phyloP scores from a whole-genome alignment of 2,329 filamentous ascomycete species.

The Thyridium curvatum region DNA sequence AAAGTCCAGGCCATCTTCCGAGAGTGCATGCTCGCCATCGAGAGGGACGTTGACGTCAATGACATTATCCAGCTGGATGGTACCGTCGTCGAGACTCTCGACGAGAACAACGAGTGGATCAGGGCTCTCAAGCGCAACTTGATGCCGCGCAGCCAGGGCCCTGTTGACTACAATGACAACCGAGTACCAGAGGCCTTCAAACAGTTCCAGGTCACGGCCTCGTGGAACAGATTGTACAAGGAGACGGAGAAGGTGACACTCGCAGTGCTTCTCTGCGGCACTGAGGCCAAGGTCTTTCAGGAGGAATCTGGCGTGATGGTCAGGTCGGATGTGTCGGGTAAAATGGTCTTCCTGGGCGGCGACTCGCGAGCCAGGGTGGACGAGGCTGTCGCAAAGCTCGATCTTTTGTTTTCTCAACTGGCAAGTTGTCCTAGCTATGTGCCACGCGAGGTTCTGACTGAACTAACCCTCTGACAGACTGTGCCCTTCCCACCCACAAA shows the following conservation, averaged over 20 bases:
- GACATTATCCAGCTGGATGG: slow-evolving; percentile 2
- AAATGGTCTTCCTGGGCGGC: slow-evolving; percentile 8
- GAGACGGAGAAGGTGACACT: too few relatives aligned
- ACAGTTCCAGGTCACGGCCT: too few relatives aligned
- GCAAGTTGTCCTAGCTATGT: too few relatives aligned
- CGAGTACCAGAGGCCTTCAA: too few relatives aligned
- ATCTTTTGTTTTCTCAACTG: slow-evolving; percentile 6
- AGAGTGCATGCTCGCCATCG: neutral
- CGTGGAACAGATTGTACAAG: too few relatives aligned
- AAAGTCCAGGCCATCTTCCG: slow-evolving; percentile 9
- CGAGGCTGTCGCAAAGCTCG: slow-evolving; percentile 14
- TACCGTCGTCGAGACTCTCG: neutral
- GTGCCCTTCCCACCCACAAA: slow-evolving; percentile 2
- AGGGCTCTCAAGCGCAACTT: slow-evolving; percentile 3
- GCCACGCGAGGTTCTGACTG: too few relatives aligned
- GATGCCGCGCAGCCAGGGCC: slow-evolving; percentile 1
- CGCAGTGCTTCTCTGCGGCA: too few relatives aligned
- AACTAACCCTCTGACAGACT: too few relatives aligned
- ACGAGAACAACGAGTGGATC: neutral
- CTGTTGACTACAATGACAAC: too few relatives aligned
- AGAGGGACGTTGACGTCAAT: slow-evolving; percentile 7
- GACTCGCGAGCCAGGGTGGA: slow-evolving; percentile 3
- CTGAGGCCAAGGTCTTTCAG: too few relatives aligned
- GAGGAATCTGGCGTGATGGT: too few relatives aligned
- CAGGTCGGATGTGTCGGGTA: neutral